phyloP scores from a whole-genome alignment of 75 land plant species.

The Adiantum capillusveneris region DNA sequence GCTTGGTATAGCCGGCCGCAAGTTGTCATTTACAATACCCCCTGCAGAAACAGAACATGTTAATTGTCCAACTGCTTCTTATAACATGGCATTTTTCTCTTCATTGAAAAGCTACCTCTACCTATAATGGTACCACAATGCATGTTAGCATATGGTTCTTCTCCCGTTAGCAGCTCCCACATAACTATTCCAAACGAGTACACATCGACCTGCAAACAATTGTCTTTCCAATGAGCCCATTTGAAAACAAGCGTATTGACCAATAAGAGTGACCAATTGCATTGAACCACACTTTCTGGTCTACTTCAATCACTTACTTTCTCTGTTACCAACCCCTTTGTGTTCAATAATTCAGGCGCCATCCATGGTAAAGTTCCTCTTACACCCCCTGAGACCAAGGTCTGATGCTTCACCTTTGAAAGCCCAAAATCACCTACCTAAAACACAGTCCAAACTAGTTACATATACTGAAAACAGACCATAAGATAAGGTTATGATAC shows the following conservation, averaged over 20 bases:
- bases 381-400: constrained; percentile 83
- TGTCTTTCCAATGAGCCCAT: neutral
- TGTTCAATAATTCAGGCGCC: constrained; percentile 86
- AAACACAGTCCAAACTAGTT: neutral
- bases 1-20: constrained; percentile 44
- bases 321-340: constrained; percentile 67
- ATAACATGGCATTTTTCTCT: neutral
- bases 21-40: constrained; percentile 50
- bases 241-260: neutral
- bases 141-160: constrained; percentile 82
- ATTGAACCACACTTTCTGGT: neutral
- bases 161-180: constrained; percentile 94
- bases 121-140: constrained; percentile 87
- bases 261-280: too few species aligned
- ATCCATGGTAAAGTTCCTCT: constrained; percentile 97
- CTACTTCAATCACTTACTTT: constrained; percentile 35
- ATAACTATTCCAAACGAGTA: constrained; percentile 92
- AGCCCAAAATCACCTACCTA: constrained; percentile 91
- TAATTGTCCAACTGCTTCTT: neutral
- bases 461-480: neutral
- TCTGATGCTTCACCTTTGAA: constrained; percentile 75
- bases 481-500: neutral
- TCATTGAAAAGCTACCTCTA: constrained; percentile 8
- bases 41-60: constrained; percentile 19
- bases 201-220: constrained; percentile 66